Conservation (phyloP, 2,329 filamentous ascomycete genomes). For the Fusarium coffeatum region DNA sequence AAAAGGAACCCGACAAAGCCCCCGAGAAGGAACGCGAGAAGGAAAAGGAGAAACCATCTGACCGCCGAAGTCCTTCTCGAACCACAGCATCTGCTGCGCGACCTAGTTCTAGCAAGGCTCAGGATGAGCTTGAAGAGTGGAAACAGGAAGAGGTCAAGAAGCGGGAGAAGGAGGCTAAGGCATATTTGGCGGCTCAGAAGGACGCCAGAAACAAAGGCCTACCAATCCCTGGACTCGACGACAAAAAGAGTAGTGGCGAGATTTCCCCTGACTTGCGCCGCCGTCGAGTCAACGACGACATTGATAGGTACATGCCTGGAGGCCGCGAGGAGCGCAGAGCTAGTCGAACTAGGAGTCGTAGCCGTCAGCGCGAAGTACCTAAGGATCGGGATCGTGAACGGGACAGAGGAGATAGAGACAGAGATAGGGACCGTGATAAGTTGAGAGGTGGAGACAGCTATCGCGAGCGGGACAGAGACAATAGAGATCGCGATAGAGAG, state of each 20-base stretch:
- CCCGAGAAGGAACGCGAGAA: slow-evolving; percentile 33
- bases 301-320: slow-evolving; percentile 61
- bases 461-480: slow-evolving; percentile 32
- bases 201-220: slow-evolving; percentile 70
- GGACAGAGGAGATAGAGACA: slow-evolving; percentile 39
- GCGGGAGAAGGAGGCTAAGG: slow-evolving; percentile 72
- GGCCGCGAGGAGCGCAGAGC: slow-evolving; percentile 56
- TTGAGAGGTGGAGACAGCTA: slow-evolving; percentile 40
- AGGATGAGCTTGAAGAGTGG: slow-evolving; percentile 65
- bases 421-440: slow-evolving; percentile 45
- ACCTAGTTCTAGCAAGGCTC: slow-evolving; percentile 56
- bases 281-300: slow-evolving; percentile 44
- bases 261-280: slow-evolving; percentile 56
- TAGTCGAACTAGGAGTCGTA: slow-evolving; percentile 53
- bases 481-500: slow-evolving; percentile 47
- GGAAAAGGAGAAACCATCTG: slow-evolving; percentile 42
- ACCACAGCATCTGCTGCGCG: slow-evolving; percentile 52
- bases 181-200: slow-evolving; percentile 70
- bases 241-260: slow-evolving; percentile 60
- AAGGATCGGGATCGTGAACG: slow-evolving; percentile 52
- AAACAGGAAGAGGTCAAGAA: slow-evolving; percentile 72
- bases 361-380: slow-evolving; percentile 49
- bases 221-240: slow-evolving; percentile 68
- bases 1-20: slow-evolving; percentile 32
- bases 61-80: slow-evolving; percentile 60